Conservation (phyloP, 495 filamentous ascomycete genomes). For the Podospora bellae-mahoneyi region DNA sequence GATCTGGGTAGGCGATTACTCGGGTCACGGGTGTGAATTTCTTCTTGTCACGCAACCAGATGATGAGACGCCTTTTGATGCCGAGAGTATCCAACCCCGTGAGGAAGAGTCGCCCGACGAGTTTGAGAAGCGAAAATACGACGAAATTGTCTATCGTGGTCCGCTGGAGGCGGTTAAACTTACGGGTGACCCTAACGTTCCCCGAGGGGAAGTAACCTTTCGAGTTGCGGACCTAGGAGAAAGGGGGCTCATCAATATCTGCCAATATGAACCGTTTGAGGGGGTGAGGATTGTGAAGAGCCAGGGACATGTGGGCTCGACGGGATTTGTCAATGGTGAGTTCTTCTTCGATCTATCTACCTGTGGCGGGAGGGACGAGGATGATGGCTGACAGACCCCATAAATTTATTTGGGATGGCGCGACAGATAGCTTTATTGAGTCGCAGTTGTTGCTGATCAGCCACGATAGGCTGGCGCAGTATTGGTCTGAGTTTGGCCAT, state of each 20-base stretch:
- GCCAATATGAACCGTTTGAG: constrained; percentile 62
- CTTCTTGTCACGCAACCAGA: constrained; percentile 73
- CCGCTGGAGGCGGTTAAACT: constrained; percentile 79
- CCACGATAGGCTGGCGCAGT: constrained; percentile 71
- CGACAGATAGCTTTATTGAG: constrained; percentile 64
- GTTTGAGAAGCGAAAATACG: constrained; percentile 26
- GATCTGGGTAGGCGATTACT: constrained; percentile 90
- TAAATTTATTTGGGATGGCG: neutral
- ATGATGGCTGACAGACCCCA: neutral
- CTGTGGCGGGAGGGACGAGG: neutral
- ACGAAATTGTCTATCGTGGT: constrained; percentile 50
- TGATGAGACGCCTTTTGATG: constrained; percentile 28
- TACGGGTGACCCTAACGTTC: constrained; percentile 86
- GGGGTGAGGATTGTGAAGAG: constrained; percentile 75
- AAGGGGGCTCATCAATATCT: constrained; percentile 45
- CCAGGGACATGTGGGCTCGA: constrained; percentile 69
- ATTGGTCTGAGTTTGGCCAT: constrained; percentile 76
- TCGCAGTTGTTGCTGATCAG: constrained; percentile 77
- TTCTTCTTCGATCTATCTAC: constrained; percentile 8
- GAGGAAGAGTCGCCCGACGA: constrained; percentile 21
- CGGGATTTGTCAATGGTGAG: constrained; percentile 68
- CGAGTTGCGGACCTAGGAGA: constrained; percentile 70
- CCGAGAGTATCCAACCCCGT: constrained; percentile 25
- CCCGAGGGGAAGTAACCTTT: constrained; percentile 79
- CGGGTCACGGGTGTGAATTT: constrained; percentile 85